Conservation (phyloP, 495 filamentous ascomycete genomes). For the Aspergillus steynii region DNA sequence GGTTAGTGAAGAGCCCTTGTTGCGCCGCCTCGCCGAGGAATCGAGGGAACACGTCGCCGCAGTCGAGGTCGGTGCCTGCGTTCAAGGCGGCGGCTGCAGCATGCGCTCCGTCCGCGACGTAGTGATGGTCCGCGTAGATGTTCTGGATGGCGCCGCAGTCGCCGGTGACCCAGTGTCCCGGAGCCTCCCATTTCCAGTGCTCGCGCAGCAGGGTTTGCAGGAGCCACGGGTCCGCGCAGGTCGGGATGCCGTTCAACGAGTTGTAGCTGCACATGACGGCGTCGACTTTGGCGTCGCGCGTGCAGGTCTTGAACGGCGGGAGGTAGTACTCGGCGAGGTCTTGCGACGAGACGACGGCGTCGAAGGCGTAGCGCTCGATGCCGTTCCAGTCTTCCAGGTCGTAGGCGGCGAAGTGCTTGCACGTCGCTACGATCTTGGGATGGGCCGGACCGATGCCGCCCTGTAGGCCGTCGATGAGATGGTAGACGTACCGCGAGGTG, state of each 20-base stretch:
- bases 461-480: conserved; percentile 55
- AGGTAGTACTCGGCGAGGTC: conserved; percentile 55
- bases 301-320: conserved; percentile 50
- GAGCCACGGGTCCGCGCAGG: conserved; percentile 52
- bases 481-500: conserved; percentile 50
- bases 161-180: conserved; percentile 49
- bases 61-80: conserved; percentile 57
- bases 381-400: conserved; percentile 56
- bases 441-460: conserved; percentile 30
- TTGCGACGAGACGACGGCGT: conserved; percentile 24
- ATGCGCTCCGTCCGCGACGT: conserved; percentile 38
- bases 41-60: conserved; percentile 43
- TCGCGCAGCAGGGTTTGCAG: conserved; percentile 54
- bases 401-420: conserved; percentile 62
- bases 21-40: neutral
- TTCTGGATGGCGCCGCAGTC: conserved; percentile 55
- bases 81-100: conserved; percentile 52
- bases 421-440: conserved; percentile 52
- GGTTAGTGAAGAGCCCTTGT: neutral
- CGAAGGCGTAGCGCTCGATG: conserved; percentile 16
- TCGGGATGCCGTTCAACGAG: conserved; percentile 53
- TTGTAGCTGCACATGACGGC: conserved; percentile 59
- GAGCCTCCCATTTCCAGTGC: conserved; percentile 46
- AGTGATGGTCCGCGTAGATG: conserved; percentile 51
- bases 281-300: conserved; percentile 51